phyloP scores from a whole-genome alignment of 208 protist species.

The Kentomonas sorsogonicus region DNA sequence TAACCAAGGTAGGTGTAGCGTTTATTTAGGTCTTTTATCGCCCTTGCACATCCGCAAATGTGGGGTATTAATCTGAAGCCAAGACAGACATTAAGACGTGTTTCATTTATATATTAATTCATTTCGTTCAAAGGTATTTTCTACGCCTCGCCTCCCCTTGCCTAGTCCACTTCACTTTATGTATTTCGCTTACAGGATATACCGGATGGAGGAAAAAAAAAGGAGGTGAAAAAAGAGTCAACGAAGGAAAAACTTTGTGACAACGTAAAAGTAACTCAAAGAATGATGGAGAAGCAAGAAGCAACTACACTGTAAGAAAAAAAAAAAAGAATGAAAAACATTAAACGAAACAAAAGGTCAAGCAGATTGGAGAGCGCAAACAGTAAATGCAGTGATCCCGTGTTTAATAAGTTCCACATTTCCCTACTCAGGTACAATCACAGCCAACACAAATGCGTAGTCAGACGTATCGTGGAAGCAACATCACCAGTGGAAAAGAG shows the following conservation, averaged over 20 bases:
- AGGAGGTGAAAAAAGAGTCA: not conserved
- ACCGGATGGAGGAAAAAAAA: not conserved
- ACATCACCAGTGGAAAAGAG: too few relatives aligned
- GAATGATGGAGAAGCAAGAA: not conserved
- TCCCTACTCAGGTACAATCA: not conserved
- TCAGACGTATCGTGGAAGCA: too few relatives aligned
- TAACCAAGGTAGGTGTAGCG: too few relatives aligned
- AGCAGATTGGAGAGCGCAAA: not conserved
- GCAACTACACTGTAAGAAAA: not conserved
- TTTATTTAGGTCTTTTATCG: too few relatives aligned
- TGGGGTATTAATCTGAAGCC: too few relatives aligned
- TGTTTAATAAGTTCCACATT: not conserved
- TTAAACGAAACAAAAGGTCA: not conserved
- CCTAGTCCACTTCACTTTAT: too few relatives aligned
- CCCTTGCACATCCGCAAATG: too few relatives aligned
- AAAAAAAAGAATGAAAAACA: slow-evolving; percentile 1
- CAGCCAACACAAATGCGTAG: too few relatives aligned
- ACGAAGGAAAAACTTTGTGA: not conserved
- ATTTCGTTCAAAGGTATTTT: too few relatives aligned
- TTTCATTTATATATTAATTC: too few relatives aligned
- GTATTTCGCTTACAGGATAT: not conserved
- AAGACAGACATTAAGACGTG: too few relatives aligned
- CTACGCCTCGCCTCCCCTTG: too few relatives aligned
- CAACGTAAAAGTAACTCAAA: not conserved
- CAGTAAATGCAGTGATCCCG: not conserved